Evolutionary conservation across 192 early-diverging fungal species (phyloP).

Genomic region (Coemansia sp.): DNA sequence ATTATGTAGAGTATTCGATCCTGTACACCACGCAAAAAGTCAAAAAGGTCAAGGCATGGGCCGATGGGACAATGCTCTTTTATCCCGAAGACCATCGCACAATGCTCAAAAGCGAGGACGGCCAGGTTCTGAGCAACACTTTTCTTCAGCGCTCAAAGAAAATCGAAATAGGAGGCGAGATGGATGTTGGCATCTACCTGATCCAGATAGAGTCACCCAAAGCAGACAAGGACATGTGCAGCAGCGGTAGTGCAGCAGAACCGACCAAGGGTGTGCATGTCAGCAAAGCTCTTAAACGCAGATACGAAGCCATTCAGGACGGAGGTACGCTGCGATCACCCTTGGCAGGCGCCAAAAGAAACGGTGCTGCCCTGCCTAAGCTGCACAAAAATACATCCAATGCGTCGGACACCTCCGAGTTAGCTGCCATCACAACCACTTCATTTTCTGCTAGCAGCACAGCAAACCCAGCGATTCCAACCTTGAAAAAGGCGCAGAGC

Average conservation of each 20-base stretch:
- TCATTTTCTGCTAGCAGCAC: background rate
- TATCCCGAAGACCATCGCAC: constrained; percentile 16
- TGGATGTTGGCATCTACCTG: constrained; percentile 39
- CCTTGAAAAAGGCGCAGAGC: background rate
- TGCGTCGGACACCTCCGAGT: background rate
- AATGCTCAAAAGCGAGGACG: constrained; percentile 29
- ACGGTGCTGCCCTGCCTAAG: background rate
- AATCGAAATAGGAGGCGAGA: constrained; percentile 34
- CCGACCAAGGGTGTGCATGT: constrained; percentile 7
- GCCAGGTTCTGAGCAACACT: constrained; percentile 23
- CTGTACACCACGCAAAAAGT: constrained; percentile 51
- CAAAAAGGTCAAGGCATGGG: constrained; percentile 54
- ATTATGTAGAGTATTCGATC: constrained; percentile 20
- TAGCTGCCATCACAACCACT: background rate
- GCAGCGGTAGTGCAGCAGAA: constrained; percentile 14
- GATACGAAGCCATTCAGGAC: constrained; percentile 17
- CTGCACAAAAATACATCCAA: constrained; percentile 16
- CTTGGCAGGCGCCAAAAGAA: constrained; percentile 6
- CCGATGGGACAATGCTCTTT: constrained; percentile 31
- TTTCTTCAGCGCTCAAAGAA: constrained; percentile 19
- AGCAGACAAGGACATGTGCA: constrained; percentile 4
- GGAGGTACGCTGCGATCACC: constrained; percentile 1
- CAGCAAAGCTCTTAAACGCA: constrained; percentile 17
- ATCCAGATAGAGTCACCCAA: constrained; percentile 38
- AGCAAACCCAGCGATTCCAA: background rate